Evolutionary conservation across 345 rosid genomes (phyloP).

Genomic region (Gossypium stocksii): DNA sequence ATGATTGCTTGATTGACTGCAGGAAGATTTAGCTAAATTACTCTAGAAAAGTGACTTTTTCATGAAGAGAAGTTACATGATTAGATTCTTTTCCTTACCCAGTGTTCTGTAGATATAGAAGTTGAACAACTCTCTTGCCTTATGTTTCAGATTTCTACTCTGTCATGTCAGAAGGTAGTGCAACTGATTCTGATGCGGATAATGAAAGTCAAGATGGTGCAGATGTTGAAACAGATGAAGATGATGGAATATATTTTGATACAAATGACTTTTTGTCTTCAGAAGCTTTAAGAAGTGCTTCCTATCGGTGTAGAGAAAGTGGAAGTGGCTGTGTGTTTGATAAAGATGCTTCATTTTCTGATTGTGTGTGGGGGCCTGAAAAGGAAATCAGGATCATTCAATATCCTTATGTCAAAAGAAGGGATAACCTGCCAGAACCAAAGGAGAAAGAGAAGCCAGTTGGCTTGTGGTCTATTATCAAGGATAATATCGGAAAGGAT

Average conservation of each 20-base stretch:
- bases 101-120: background rate
- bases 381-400: conserved; percentile 50
- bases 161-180: conserved; percentile 93
- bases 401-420: conserved; percentile 79
- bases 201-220: conserved; percentile 90
- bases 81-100: background rate
- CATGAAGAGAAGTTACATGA: background rate
- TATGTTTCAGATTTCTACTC: conserved; percentile 88
- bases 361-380: conserved; percentile 36
- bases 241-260: conserved; percentile 69
- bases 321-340: conserved; percentile 57
- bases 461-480: conserved; percentile 96
- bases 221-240: conserved; percentile 91
- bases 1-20: background rate
- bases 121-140: conserved; percentile 14
- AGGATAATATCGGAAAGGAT: conserved; percentile 97
- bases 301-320: conserved; percentile 72
- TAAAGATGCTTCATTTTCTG: conserved; percentile 58
- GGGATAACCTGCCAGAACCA: conserved; percentile 90
- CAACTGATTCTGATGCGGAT: conserved; percentile 81
- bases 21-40: background rate
- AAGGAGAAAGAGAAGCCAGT: conserved; percentile 96
- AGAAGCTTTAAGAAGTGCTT: conserved; percentile 86
- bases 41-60: background rate
- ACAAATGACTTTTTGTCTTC: conserved; percentile 84